Evolutionary conservation across 1,139 yeast species (phyloP).

Genomic region (Candida tropicalis): DNA sequence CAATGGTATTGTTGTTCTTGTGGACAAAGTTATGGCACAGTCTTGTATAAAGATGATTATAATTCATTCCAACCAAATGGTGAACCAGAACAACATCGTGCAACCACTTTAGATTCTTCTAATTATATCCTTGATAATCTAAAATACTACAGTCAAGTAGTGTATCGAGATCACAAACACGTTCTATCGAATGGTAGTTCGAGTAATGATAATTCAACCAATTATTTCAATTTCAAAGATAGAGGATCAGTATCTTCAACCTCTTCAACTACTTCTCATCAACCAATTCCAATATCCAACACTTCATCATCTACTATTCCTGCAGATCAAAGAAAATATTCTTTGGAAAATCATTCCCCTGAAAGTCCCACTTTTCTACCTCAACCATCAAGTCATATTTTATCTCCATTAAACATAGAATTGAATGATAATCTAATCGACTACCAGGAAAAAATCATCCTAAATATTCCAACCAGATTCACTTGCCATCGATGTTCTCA

Average conservation of each 20-base stretch:
- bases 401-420: constrained; percentile 14
- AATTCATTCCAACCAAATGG: constrained; percentile 3
- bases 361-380: constrained; percentile 7
- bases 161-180: constrained; percentile 23
- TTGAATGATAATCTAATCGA: constrained; percentile 11
- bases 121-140: constrained; percentile 20
- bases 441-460: constrained; percentile 17
- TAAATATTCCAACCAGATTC: constrained; percentile 35
- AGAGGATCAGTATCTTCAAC: background rate
- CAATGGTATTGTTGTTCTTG: constrained; percentile 60
- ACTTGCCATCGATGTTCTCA: constrained; percentile 51
- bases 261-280: background rate
- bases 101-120: constrained; percentile 3
- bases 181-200: constrained; percentile 3
- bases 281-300: background rate
- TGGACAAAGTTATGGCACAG: constrained; percentile 52
- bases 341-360: constrained; percentile 5
- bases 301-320: constrained; percentile 1
- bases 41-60: constrained; percentile 28
- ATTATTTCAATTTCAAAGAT: constrained; percentile 11
- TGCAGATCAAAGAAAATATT: background rate
- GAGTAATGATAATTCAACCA: background rate
- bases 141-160: constrained; percentile 33
- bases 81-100: constrained; percentile 4
- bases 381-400: constrained; percentile 8